Percentiles rank a stretch among this genome's conserved stretches.
Conservation (phyloP, 2,329 filamentous ascomycete genomes). For the Stachybotrys elegans region DNA sequence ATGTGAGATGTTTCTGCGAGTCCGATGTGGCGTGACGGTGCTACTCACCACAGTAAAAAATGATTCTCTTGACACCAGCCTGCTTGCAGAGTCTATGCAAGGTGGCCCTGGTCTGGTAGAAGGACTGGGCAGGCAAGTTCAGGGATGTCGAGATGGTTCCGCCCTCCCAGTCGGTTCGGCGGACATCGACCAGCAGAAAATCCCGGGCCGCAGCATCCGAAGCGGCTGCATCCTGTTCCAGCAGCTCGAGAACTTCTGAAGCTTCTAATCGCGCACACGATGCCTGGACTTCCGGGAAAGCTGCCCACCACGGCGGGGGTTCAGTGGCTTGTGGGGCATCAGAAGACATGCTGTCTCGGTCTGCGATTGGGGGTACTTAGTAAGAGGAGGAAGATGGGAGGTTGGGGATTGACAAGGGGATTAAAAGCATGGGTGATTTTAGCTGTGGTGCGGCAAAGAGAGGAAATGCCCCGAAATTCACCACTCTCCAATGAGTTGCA, state of each 20-base stretch:
- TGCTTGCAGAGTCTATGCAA: constrained; percentile 45
- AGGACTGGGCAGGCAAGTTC: constrained; percentile 50
- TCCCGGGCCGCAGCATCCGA: constrained; percentile 19
- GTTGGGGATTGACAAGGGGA: too few species aligned
- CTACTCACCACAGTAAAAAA: constrained; percentile 51
- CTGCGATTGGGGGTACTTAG: too few species aligned
- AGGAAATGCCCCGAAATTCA: too few species aligned
- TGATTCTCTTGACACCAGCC: constrained; percentile 41
- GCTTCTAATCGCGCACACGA: constrained; percentile 30
- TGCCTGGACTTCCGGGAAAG: constrained; percentile 38
- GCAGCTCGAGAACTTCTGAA: constrained; percentile 32
- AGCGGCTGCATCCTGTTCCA: constrained; percentile 30
- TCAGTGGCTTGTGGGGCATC: constrained; percentile 13
- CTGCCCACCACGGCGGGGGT: constrained; percentile 30
- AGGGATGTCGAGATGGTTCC: constrained; percentile 56
- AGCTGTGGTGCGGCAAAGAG: too few species aligned
- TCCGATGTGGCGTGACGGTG: not conserved
- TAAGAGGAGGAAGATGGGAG: too few species aligned
- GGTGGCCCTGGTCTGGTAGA: constrained; percentile 43
- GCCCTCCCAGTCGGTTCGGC: constrained; percentile 49
- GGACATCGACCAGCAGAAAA: constrained; percentile 49
- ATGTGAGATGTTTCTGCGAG: not conserved
- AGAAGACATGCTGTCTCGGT: constrained; percentile 16
- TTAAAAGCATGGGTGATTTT: too few species aligned
- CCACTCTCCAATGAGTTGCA: too few species aligned